phyloP scores from a whole-genome alignment of 495 filamentous ascomycete species.

The Sordaria brevicollis region DNA sequence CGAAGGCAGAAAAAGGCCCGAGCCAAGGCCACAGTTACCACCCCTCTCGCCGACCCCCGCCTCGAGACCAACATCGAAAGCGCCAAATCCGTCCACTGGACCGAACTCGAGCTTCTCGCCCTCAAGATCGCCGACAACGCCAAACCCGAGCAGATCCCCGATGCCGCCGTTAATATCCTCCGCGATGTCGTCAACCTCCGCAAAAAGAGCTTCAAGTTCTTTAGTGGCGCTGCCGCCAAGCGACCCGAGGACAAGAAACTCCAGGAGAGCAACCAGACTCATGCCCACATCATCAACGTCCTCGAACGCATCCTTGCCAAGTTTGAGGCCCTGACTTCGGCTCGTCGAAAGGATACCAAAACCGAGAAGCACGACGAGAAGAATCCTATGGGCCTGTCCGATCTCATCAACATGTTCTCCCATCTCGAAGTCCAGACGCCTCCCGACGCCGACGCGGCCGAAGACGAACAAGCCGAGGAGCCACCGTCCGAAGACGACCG shows the following conservation, averaged over 20 bases:
- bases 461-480: not conserved
- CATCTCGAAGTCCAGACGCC: conserved; percentile 12
- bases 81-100: conserved; percentile 10
- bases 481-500: conserved; percentile 1
- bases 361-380: not conserved
- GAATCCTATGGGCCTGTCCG: not conserved
- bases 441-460: not conserved
- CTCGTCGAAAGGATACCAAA: not conserved
- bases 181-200: conserved; percentile 19
- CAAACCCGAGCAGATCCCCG: conserved; percentile 14
- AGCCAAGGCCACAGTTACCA: not conserved
- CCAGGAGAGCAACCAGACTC: conserved; percentile 11
- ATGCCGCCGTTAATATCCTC: conserved; percentile 13
- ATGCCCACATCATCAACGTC: conserved; percentile 17
- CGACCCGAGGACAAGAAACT: conserved; percentile 6
- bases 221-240: conserved; percentile 3
- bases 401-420: conserved; percentile 21
- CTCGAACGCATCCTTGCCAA: conserved; percentile 15
- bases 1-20: conserved; percentile 5
- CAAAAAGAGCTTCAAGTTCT: conserved; percentile 18
- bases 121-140: conserved; percentile 10
- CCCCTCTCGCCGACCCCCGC: not conserved
- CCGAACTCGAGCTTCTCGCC: conserved; percentile 12
- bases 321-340: conserved; percentile 8
- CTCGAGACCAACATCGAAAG: not conserved